Evolutionary conservation across 1,139 yeast species (phyloP).

Genomic region (Hansenula anomala): DNA sequence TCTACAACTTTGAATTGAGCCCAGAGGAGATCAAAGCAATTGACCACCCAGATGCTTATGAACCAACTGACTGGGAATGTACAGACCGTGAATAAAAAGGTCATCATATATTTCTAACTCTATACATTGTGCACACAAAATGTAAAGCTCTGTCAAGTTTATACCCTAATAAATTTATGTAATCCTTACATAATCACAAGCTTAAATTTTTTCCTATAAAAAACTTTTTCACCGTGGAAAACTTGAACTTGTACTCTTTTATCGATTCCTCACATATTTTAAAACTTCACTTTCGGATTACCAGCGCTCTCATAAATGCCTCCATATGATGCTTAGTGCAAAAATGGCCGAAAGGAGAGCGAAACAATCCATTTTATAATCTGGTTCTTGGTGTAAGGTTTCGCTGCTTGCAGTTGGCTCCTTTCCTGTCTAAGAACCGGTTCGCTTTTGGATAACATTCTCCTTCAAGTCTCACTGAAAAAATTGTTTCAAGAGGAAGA

Average conservation of each 20-base stretch:
- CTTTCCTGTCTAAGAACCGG: constrained; percentile 15
- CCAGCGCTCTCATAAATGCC: constrained; percentile 20
- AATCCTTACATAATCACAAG: neutral
- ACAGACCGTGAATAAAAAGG: constrained; percentile 42
- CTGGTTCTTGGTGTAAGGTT: constrained; percentile 11
- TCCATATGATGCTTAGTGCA: constrained; percentile 12
- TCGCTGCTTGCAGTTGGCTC: no score
- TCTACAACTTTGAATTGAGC: constrained; percentile 35
- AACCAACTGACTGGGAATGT: constrained; percentile 72
- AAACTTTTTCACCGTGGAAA: neutral
- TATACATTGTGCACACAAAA: no score
- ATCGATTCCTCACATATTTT: constrained; percentile 14
- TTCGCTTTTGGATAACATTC: constrained; percentile 22
- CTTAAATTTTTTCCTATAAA: neutral
- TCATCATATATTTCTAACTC: neutral
- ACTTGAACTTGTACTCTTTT: neutral
- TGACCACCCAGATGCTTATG: constrained; percentile 51
- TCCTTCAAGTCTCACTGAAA: no score
- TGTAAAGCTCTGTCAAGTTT: neutral
- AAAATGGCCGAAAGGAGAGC: constrained; percentile 23
- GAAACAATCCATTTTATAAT: constrained; percentile 14
- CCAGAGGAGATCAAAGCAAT: constrained; percentile 30
- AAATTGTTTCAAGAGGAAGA: no score
- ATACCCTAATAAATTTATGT: neutral
- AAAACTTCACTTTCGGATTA: constrained; percentile 20